These are phyloP conservation scores for Plasmopara halstedii DNA, from an alignment of 352 stramenopile genomes.

Conservation along the genomic window DNA sequence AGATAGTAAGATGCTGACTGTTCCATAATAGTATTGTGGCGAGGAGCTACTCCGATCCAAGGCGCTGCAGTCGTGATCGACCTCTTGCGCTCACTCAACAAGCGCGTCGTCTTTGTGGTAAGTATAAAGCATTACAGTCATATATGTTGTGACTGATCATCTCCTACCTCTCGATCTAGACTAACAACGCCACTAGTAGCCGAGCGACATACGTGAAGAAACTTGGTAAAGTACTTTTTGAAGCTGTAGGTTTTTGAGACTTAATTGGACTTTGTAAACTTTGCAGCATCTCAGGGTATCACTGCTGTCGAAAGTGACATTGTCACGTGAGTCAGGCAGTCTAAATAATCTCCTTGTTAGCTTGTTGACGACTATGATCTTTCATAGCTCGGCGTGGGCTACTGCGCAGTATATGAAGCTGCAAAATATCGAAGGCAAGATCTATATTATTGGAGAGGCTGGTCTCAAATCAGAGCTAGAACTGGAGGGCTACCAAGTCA, in stretches of 20 bases:
- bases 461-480: constrained; percentile 61
- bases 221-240: constrained; percentile 35
- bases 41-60: constrained; percentile 50
- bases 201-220: constrained; percentile 79
- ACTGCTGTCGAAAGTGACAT: constrained; percentile 57
- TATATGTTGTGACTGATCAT: constrained; percentile 1
- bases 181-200: constrained; percentile 82
- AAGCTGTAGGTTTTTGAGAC: not conserved
- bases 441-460: constrained; percentile 78
- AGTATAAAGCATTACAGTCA: not conserved
- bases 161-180: constrained; percentile 25
- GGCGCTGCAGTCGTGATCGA: constrained; percentile 57
- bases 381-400: constrained; percentile 64
- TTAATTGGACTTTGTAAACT: constrained; percentile 2
- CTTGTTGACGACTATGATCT: not conserved
- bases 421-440: constrained; percentile 64
- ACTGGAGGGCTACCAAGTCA: constrained; percentile 57
- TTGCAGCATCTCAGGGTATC: constrained; percentile 69
- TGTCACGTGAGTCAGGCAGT: constrained; percentile 46
- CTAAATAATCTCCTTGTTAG: not conserved
- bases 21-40: constrained; percentile 43
- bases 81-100: constrained; percentile 64
- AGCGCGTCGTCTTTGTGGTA: constrained; percentile 82
- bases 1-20: not conserved
- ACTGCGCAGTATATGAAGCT: constrained; percentile 78